phyloP scores from a whole-genome alignment of 768 basidiomycete species.

The Trametes punicea region DNA sequence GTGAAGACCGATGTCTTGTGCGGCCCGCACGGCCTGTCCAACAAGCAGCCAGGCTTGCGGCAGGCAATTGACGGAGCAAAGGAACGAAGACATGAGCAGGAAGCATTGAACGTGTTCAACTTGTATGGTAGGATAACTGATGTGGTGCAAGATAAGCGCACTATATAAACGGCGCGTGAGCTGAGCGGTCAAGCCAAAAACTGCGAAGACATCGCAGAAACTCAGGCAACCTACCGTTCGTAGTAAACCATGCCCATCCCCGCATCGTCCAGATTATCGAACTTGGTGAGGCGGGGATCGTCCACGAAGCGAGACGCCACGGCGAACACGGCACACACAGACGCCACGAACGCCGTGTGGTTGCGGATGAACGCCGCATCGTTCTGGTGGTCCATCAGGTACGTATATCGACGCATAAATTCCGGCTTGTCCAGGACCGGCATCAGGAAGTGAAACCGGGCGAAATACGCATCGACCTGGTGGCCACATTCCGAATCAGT shows the following conservation, averaged over 20 bases:
- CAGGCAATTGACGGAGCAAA: slow-evolving; percentile 90
- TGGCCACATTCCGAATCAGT: not conserved
- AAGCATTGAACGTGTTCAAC: slow-evolving; percentile 88
- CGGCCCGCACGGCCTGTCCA: slow-evolving; percentile 85
- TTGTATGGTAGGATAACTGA: slow-evolving; percentile 84
- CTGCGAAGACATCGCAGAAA: not conserved
- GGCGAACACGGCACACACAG: slow-evolving; percentile 89
- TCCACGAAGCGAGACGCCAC: slow-evolving; percentile 77
- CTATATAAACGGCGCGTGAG: slow-evolving; percentile 36
- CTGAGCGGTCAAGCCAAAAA: not conserved
- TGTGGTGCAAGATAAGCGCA: slow-evolving; percentile 87
- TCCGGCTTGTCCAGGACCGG: slow-evolving; percentile 85
- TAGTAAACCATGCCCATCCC: slow-evolving; percentile 90
- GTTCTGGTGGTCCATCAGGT: slow-evolving; percentile 67
- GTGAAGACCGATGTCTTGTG: slow-evolving; percentile 89
- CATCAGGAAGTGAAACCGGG: slow-evolving; percentile 83
- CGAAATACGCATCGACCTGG: slow-evolving; percentile 85
- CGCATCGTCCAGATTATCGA: slow-evolving; percentile 64
- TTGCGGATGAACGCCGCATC: slow-evolving; percentile 51
- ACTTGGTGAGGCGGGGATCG: slow-evolving; percentile 60
- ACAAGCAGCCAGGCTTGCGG: slow-evolving; percentile 93
- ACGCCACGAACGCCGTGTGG: slow-evolving; percentile 74
- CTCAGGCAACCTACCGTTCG: slow-evolving; percentile 58
- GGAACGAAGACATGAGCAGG: slow-evolving; percentile 83
- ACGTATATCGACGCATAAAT: slow-evolving; percentile 69